Conservation (phyloP, 345 rosid genomes). For the Eutrema japonicum region DNA sequence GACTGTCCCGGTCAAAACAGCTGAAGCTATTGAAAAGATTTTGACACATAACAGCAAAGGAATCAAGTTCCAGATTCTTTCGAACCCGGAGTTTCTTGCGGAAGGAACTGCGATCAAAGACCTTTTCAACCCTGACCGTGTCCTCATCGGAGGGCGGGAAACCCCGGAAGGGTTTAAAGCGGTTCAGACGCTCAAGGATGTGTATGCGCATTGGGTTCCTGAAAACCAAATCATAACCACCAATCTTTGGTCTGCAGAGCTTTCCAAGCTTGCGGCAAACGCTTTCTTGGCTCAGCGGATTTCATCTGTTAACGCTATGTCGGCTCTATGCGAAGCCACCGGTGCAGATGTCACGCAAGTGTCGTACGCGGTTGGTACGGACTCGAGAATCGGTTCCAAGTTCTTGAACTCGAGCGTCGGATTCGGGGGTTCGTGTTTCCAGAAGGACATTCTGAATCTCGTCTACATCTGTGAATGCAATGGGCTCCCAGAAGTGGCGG, state of each 20-base stretch:
- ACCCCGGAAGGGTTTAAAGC: constrained; percentile 72
- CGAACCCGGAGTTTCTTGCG: constrained; percentile 88
- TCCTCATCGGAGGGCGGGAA: constrained; percentile 85
- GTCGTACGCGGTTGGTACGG: constrained; percentile 71
- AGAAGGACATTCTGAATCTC: constrained; percentile 75
- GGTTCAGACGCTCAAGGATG: constrained; percentile 62
- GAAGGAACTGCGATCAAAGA: constrained; percentile 86
- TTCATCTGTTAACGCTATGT: constrained; percentile 87
- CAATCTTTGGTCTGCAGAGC: constrained; percentile 94
- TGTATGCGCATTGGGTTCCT: constrained; percentile 88
- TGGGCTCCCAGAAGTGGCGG: constrained; percentile 73
- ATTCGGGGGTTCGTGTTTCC: constrained; percentile 89
- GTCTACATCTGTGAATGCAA: constrained; percentile 84
- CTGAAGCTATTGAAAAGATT: constrained; percentile 84
- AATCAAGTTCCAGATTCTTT: constrained; percentile 80
- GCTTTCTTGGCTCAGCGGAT: constrained; percentile 90
- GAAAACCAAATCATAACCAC: constrained; percentile 65
- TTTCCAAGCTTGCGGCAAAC: constrained; percentile 83
- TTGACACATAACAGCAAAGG: constrained; percentile 79
- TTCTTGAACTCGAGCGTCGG: constrained; percentile 86
- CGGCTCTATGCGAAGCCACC: constrained; percentile 84
- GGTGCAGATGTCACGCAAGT: constrained; percentile 81
- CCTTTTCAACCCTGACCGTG: constrained; percentile 73
- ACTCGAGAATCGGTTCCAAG: constrained; percentile 75
- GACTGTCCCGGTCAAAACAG: constrained; percentile 85